Evolutionary conservation across 345 rosid species (phyloP), one percentile per base, ranked within the genome.

Genomic region (Syzygium aromaticum): DNA sequence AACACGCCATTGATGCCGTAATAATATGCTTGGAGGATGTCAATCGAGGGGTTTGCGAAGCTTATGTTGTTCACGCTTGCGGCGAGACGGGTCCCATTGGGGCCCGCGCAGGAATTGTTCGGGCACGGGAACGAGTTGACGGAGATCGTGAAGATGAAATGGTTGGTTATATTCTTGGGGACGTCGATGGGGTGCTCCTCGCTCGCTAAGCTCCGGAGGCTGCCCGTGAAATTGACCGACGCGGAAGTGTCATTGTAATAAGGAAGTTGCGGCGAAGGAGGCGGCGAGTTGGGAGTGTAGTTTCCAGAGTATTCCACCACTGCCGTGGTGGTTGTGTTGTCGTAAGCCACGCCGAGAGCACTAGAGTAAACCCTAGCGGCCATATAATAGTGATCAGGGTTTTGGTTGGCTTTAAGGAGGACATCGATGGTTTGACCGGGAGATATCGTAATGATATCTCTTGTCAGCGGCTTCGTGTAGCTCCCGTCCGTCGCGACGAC

Each of bases 21-120:
- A 63, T 93, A 94, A 84, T 94, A 94, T 27, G 96, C 93, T 84
- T 84, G 49, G 8, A 94, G 87, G 14, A 94, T 86, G 64, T 90
- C 92, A 7, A 86, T 87, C 4, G 86, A 38, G 2, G 93, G 93
- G 11, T 52, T 12, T 13, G 17, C 51, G 53, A 91, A 92, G 88
- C 94, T 94, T 9, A 93, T 85, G 85, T 94, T 94, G 57, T 92
- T 94, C 78, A 93, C 51, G 54, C 94, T 92, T 5, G 95, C 92
- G 5, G 91, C 77, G 3, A 92, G 82, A 40, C 87, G 86, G 54
- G 52, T n/a, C 9, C 89, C 91, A 14, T 52, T 21, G 1, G 92
- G 90, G 1, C 94, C 94, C 17, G 17, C 28, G 51, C 91, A 92
- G 10, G 92, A 86, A 17, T 85, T 73, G 10, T 87, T 57, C 0